Evolutionary conservation across 2,329 filamentous ascomycete species (phyloP), one percentile per base, ranked within the genome.

Genomic region (Pseudocercospora pini-densiflorae): DNA sequence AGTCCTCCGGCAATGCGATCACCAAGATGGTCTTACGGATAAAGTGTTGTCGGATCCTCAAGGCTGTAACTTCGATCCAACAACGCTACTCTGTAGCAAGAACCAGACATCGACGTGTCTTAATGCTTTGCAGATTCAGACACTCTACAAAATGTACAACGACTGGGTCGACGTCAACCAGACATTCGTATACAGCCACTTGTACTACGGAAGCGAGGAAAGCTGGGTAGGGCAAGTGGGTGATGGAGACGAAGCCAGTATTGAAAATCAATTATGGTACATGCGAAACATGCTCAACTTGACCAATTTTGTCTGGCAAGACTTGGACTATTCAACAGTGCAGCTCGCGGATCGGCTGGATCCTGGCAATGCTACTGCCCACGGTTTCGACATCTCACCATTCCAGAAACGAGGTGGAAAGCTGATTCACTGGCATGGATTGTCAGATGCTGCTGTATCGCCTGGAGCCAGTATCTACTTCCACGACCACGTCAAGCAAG

Each of bases 1-100:
- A 59, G 77, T 85, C 4, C 62, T 81, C 1, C 72, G 70, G 5
- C 83, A 86, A 71, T 86, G 84, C 68, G 84, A 86, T 62, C 72
- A 62, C 1, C 71, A 80, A 19, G 84, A 86, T 61, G 83, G 84
- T 1, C 75, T 83, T 0, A 66, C 72, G 1, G 84, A 86, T 64
- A 79, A 79, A 14, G 83, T 86, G 61, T 76, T 86, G 36, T 82
- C 81, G 63, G 76, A 79, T 10, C 81, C 84, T 0, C 74, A 77
- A 5, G 73, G 75, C 12, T 87, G 84, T 71, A 72, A 77, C 58
- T 78, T 84, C 40, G 76, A 81, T 61, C 81, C 77, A 24, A 73
- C 76, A 5, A 69, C 72, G 2, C 73, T 83, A 2, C 75, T 76
- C 23, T 83, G 82, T 68, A 73, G 43, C 21, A 33, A 29, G 19